Evolutionary conservation across 2,329 filamentous ascomycete species (phyloP), one percentile per base, ranked within the genome.

Genomic region (Hypoxylon sp.): DNA sequence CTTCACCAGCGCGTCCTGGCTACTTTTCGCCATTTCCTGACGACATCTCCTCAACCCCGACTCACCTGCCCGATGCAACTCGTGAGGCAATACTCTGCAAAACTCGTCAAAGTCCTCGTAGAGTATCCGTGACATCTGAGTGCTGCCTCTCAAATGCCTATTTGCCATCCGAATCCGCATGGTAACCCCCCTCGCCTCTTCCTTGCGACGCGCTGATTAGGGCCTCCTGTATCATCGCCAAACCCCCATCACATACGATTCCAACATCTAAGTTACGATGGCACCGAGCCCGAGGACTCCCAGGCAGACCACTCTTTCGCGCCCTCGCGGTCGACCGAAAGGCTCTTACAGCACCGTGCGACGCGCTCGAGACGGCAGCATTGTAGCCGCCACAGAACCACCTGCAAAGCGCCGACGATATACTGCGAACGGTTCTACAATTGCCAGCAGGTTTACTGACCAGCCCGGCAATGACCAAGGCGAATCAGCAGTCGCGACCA

Each of bases 361-460:
- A 74, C 66, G 74, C 73, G 63, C 76, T 71, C 65, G 75, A 72
- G 64, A 78, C 71, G 66, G 74, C 30, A 75, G 76, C 62, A 77
- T 78, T 43, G 74, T 71, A 7, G 72, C 76, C 24, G 76, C 75
- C 43, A 81, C 83, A 49, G 89, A 91, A 69, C 89, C 89, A 24
- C 88, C 90, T 11, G 83, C 83, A 0, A 93, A 93, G 79, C 87
- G 86, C 74, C 85, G 89, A 70, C 86, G 88, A 78, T 97, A 97
- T 79, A 86, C 96, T 49, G 92, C 94, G 32, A 93, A 93, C 49
- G 93, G 93, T 2, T 90, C 92, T 60, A 93, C 92, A 39, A 93
- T 93, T 47, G 93, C 93, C 60, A 93, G 93, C 19, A 84, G 93
- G 74, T 97, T 93, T 76, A 82, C 95, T 34, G 92, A 96, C 70